Conservation (phyloP, 108 stramenopile genomes). For the Fragilaria radians region DNA sequence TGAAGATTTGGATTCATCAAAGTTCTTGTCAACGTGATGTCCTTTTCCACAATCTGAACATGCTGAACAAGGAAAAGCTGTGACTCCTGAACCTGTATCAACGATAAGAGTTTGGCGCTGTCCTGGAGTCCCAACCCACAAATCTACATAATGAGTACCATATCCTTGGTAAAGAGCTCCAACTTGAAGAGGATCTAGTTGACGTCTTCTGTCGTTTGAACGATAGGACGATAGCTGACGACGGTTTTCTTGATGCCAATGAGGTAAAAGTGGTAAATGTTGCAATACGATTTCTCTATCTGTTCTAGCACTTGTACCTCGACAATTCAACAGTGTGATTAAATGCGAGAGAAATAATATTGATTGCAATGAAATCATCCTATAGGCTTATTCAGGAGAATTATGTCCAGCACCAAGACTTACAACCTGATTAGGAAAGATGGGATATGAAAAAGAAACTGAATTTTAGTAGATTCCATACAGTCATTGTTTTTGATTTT, state of each 20-base stretch:
- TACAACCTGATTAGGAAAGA: too few species aligned
- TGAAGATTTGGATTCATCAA: constrained; percentile 21
- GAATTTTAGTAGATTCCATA: too few species aligned
- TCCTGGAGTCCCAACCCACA: constrained; percentile 92
- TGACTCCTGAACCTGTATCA: constrained; percentile 89
- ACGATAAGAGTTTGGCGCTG: constrained; percentile 97
- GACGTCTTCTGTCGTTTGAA: neutral
- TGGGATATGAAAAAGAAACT: too few species aligned
- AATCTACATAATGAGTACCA: constrained; percentile 88
- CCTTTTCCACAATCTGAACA: constrained; percentile 73
- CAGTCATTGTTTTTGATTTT: too few species aligned
- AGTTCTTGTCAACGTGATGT: constrained; percentile 72
- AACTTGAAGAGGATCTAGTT: constrained; percentile 16
- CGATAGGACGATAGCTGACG: neutral
- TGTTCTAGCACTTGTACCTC: too few species aligned
- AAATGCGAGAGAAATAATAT: too few species aligned
- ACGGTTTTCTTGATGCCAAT: constrained; percentile 1
- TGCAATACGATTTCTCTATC: too few species aligned
- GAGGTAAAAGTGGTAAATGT: neutral
- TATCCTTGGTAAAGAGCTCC: constrained; percentile 35
- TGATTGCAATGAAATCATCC: too few species aligned
- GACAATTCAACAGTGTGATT: too few species aligned
- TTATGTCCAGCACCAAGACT: too few species aligned
- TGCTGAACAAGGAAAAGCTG: constrained; percentile 91
- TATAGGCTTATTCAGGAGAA: too few species aligned